Conservation (phyloP, 257 asterid species). For the Echium plantagineum region DNA sequence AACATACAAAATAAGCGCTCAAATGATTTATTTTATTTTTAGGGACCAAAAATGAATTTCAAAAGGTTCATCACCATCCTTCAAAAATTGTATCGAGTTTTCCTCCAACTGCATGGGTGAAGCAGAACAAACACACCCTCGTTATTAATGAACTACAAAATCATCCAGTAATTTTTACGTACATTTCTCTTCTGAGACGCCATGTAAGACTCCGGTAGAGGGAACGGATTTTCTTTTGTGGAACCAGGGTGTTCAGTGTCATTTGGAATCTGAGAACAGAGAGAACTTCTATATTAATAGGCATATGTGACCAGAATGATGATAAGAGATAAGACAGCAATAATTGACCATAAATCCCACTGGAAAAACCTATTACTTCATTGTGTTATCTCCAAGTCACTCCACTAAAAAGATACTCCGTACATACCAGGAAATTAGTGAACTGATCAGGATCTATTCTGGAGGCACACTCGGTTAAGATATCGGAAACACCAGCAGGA, state of each 20-base stretch:
- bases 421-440: slow-evolving; percentile 63
- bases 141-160: neutral
- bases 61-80: no score
- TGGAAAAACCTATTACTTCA: slow-evolving; percentile 3
- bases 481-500: slow-evolving; percentile 92
- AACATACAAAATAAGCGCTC: no score
- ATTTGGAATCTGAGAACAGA: slow-evolving; percentile 56
- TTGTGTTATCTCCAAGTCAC: neutral
- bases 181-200: slow-evolving; percentile 81
- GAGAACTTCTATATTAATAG: slow-evolving; percentile 8
- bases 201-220: slow-evolving; percentile 74
- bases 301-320: neutral
- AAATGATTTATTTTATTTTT: no score
- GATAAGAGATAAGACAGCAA: neutral
- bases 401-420: slow-evolving; percentile 12
- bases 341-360: neutral
- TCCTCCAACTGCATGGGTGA: no score
- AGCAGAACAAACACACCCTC: no score
- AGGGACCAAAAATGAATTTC: no score
- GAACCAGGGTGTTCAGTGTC: slow-evolving; percentile 54
- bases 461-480: slow-evolving; percentile 76
- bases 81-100: no score
- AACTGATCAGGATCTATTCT: slow-evolving; percentile 72
- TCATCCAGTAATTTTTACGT: slow-evolving; percentile 8
- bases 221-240: slow-evolving; percentile 74